Evolutionary conservation across 2,329 filamentous ascomycete species (phyloP).

Genomic region (Exserohilum turcica): DNA sequence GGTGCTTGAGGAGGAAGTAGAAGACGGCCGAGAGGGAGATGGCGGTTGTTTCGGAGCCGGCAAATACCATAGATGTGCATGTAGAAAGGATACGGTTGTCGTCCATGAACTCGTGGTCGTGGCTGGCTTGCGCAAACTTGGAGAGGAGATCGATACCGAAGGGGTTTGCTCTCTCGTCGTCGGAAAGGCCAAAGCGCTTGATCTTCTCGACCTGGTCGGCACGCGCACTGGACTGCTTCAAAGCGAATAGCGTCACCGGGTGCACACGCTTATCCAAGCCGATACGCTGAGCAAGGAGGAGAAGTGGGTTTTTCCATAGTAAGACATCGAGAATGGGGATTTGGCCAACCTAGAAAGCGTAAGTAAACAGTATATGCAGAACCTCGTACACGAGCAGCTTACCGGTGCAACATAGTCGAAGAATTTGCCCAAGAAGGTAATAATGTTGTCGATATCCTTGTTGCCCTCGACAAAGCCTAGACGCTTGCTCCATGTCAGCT

Average conservation of each 20-base stretch:
- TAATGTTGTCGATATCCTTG: slow-evolving; percentile 75
- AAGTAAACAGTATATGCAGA: slow-evolving; percentile 1
- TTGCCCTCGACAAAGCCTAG: slow-evolving; percentile 77
- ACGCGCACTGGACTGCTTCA: slow-evolving; percentile 69
- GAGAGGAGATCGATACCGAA: slow-evolving; percentile 66
- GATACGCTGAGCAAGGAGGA: slow-evolving; percentile 69
- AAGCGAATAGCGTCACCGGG: slow-evolving; percentile 73
- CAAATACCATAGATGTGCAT: slow-evolving; percentile 72
- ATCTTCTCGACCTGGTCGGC: slow-evolving; percentile 59
- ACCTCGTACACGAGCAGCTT: slow-evolving; percentile 31
- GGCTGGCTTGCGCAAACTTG: slow-evolving; percentile 72
- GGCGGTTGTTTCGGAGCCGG: slow-evolving; percentile 79
- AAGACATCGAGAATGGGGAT: slow-evolving; percentile 73
- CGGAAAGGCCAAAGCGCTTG: slow-evolving; percentile 49
- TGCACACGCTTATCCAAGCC: slow-evolving; percentile 72
- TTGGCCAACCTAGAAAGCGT: slow-evolving; percentile 65
- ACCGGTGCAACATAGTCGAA: slow-evolving; percentile 75
- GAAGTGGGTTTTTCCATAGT: slow-evolving; percentile 75
- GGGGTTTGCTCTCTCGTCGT: slow-evolving; percentile 36
- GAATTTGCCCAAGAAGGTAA: slow-evolving; percentile 66
- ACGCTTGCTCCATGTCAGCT: slow-evolving; percentile 75
- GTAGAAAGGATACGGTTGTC: slow-evolving; percentile 72
- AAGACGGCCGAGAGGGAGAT: slow-evolving; percentile 74
- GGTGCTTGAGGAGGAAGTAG: slow-evolving; percentile 73
- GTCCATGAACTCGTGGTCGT: slow-evolving; percentile 73